Percentiles rank a stretch among this genome's conserved stretches.
phyloP scores from a whole-genome alignment of 208 protist genomes.

The Blastocrithidia nonstop region DNA sequence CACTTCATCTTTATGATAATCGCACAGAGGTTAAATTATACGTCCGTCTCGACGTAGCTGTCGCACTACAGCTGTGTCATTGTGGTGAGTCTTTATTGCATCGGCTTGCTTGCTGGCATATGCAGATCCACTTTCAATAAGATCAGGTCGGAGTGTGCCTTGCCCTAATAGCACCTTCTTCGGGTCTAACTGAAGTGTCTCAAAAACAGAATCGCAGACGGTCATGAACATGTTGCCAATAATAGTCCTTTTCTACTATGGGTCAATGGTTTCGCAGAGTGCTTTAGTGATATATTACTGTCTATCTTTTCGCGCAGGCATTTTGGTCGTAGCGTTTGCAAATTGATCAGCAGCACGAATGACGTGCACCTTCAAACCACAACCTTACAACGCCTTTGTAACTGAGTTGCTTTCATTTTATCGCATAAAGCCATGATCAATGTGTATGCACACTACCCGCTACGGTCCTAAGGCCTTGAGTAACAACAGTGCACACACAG shows the following conservation, averaged over 20 bases:
- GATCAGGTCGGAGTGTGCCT: constrained; percentile 93
- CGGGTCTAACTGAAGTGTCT: constrained; percentile 46
- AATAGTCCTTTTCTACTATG: constrained; percentile 94
- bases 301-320: constrained; percentile 33
- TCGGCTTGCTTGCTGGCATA: constrained; percentile 78
- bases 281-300: constrained; percentile 29
- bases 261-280: constrained; percentile 35
- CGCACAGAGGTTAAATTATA: constrained; percentile 94
- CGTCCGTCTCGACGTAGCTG: constrained; percentile 82
- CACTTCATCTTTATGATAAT: constrained; percentile 98
- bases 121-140: constrained; percentile 91
- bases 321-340: constrained; percentile 55
- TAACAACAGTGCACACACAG: constrained; percentile 93
- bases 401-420: constrained; percentile 79
- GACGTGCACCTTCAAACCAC: constrained; percentile 63
- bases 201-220: constrained; percentile 57
- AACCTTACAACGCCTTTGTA: constrained; percentile 49
- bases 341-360: constrained; percentile 66
- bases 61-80: constrained; percentile 93
- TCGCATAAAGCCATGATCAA: constrained; percentile 98
- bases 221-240: constrained; percentile 98
- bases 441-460: constrained; percentile 91
- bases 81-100: constrained; percentile 98
- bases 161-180: constrained; percentile 76
- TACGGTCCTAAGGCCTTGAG: constrained; percentile 89